Percentiles rank a stretch among this genome's conserved stretches.
Evolutionary conservation across 495 filamentous ascomycete genomes (phyloP).

Genomic region (Penicillium parvum): DNA sequence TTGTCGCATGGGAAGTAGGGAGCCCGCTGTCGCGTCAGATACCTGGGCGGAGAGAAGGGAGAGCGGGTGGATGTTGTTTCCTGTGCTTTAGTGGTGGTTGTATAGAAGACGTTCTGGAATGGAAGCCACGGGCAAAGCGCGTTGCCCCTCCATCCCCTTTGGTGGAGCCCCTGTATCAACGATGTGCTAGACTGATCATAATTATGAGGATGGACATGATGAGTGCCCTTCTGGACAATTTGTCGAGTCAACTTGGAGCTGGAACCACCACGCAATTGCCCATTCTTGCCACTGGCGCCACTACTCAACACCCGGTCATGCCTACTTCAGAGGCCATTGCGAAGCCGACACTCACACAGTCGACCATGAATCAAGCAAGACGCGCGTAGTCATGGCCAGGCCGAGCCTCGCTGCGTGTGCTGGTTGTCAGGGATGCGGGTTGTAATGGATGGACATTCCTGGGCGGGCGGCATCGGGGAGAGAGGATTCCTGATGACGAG

Average conservation of each 20-base stretch:
- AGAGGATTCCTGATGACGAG: constrained; percentile 20
- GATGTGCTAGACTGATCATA: background rate
- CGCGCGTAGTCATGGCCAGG: too few species aligned
- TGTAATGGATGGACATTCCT: constrained; percentile 25
- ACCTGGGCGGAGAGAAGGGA: constrained; percentile 1
- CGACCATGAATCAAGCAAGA: too few species aligned
- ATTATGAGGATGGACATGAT: background rate
- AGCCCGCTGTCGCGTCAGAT: constrained; percentile 4
- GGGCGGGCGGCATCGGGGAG: background rate
- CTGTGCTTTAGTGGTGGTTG: too few species aligned
- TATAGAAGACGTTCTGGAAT: constrained; percentile 7
- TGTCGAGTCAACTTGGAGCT: background rate
- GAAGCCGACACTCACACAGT: too few species aligned
- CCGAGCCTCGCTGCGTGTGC: background rate
- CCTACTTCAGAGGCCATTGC: too few species aligned
- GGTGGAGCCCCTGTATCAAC: constrained; percentile 1
- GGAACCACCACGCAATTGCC: background rate
- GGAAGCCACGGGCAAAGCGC: background rate
- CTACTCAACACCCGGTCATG: constrained; percentile 1
- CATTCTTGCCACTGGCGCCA: background rate
- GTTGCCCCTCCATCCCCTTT: background rate
- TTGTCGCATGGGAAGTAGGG: constrained; percentile 18
- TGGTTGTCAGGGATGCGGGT: constrained; percentile 13
- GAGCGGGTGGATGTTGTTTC: constrained; percentile 4
- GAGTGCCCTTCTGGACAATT: background rate